Conservation (phyloP, 2,329 filamentous ascomycete genomes). For the Atkinsonella texensis region DNA sequence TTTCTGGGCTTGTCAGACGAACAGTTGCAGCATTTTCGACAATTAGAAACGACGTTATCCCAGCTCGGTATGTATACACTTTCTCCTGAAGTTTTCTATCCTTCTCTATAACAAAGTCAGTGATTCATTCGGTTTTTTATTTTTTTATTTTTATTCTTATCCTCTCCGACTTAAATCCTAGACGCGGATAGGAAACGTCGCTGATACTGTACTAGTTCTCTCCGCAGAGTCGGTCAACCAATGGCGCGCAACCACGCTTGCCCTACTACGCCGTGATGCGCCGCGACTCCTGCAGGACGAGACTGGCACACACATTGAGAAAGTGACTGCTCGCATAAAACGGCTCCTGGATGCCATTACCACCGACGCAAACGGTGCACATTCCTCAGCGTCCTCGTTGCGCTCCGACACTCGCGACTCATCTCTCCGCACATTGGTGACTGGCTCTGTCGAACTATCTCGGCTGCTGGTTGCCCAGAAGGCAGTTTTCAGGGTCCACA, state of each 20-base stretch:
- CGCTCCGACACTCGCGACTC: conserved; percentile 35
- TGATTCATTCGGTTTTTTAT: too few relatives aligned
- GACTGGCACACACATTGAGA: conserved; percentile 30
- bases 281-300: conserved; percentile 31
- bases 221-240: conserved; percentile 46
- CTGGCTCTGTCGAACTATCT: conserved; percentile 42
- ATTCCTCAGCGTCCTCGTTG: conserved; percentile 14
- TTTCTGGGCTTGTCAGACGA: conserved; percentile 49
- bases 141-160: too few relatives aligned
- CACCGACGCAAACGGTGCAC: conserved; percentile 11
- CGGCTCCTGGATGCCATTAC: conserved; percentile 38
- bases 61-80: conserved; percentile 24
- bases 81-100: too few relatives aligned
- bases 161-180: too few relatives aligned
- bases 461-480: conserved; percentile 46
- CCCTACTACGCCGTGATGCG: conserved; percentile 43
- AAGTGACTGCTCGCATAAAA: conserved; percentile 35
- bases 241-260: conserved; percentile 54
- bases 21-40: conserved; percentile 37
- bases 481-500: conserved; percentile 42
- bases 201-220: conserved; percentile 15
- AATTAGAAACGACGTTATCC: conserved; percentile 34
- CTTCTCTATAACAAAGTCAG: too few relatives aligned
- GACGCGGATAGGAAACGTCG: too few relatives aligned
- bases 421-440: conserved; percentile 39